A percentile compares a stretch with the other conserved stretches of the same genome.
phyloP scores from a whole-genome alignment of 2,329 filamentous ascomycete genomes.

The Paraphoma sp. region DNA sequence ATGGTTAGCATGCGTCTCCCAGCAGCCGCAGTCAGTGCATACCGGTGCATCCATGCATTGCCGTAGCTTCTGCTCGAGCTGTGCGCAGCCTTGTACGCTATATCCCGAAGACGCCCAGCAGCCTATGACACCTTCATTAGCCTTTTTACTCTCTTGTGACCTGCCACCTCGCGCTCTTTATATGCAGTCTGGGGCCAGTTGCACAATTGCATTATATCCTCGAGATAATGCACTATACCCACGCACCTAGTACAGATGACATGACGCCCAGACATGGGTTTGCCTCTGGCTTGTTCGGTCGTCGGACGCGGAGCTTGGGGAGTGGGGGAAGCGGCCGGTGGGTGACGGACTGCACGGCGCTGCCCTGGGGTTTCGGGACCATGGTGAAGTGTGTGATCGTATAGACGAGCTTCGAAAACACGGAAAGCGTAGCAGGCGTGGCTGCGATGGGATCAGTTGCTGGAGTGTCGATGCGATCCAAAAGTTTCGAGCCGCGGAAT shows the following conservation, averaged over 20 bases:
- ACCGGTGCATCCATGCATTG: slow-evolving; percentile 82
- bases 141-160: slow-evolving; percentile 1
- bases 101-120: slow-evolving; percentile 85
- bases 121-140: slow-evolving; percentile 57
- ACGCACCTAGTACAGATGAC: slow-evolving; percentile 69
- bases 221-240: not conserved
- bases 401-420: not conserved
- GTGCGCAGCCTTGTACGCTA: slow-evolving; percentile 65
- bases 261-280: slow-evolving; percentile 72
- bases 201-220: not conserved
- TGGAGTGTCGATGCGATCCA: slow-evolving; percentile 8
- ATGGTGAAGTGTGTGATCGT: slow-evolving; percentile 25
- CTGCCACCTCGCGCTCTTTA: not conserved
- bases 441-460: not conserved
- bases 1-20: slow-evolving; percentile 8
- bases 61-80: slow-evolving; percentile 66
- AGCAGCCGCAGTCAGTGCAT: slow-evolving; percentile 43
- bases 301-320: slow-evolving; percentile 68
- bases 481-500: slow-evolving; percentile 24
- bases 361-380: slow-evolving; percentile 46
- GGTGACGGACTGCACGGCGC: slow-evolving; percentile 44
- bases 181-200: not conserved
- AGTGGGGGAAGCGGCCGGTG: slow-evolving; percentile 64
- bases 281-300: slow-evolving; percentile 66
- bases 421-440: not conserved